Evolutionary conservation across 208 protist genomes (phyloP).

Genomic region (Leishmania turanica): DNA sequence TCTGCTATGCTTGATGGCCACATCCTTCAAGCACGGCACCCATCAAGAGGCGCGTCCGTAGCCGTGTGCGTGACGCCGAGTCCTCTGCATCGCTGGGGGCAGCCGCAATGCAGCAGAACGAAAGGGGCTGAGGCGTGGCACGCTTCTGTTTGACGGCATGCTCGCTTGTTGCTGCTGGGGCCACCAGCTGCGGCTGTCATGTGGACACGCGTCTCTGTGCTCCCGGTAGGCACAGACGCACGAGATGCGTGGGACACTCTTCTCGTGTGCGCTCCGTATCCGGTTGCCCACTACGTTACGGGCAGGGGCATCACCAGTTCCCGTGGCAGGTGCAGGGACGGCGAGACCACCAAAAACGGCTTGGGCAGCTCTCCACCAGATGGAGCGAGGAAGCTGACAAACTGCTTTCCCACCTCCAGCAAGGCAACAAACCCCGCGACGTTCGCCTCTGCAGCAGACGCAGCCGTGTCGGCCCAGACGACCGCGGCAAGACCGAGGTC

Average conservation of each 20-base stretch:
- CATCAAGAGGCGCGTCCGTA: not conserved
- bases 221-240: not conserved
- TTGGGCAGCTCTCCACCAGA: constrained; percentile 65
- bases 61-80: not conserved
- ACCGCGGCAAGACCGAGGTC: constrained; percentile 66
- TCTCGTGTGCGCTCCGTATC: not conserved
- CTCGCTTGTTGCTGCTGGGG: not conserved
- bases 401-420: constrained; percentile 74
- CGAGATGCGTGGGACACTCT: not conserved
- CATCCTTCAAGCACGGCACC: not conserved
- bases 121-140: not conserved
- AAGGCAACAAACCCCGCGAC: constrained; percentile 79
- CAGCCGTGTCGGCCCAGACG: constrained; percentile 64
- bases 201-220: not conserved
- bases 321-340: constrained; percentile 55
- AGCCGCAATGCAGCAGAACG: not conserved
- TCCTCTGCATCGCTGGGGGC: not conserved
- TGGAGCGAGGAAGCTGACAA: constrained; percentile 78
- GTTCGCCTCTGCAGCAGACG: constrained; percentile 62
- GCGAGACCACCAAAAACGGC: constrained; percentile 80
- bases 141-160: not conserved
- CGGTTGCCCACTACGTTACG: not conserved
- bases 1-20: not conserved
- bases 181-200: not conserved
- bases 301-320: constrained; percentile 51